A percentile compares a stretch with the other conserved stretches of the same genome.
Conservation (phyloP, 2,329 filamentous ascomycete species). For the Fusarium beomiforme region DNA sequence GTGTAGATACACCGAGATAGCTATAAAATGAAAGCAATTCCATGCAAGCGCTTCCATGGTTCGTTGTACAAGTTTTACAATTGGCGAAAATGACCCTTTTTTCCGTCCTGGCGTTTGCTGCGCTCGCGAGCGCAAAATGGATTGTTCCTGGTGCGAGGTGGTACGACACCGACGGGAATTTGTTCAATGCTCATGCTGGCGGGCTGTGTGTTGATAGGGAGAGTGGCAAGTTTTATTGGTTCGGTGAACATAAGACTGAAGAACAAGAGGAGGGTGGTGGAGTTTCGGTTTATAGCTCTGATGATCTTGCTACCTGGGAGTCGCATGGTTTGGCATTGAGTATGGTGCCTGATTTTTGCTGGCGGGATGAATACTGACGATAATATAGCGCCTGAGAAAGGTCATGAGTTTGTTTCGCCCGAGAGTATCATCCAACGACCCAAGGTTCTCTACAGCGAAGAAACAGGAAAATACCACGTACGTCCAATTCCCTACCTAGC, state of each 20-base stretch:
- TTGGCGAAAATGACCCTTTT: neutral
- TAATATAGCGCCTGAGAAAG: constrained; percentile 59
- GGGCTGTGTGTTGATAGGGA: constrained; percentile 62
- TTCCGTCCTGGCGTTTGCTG: constrained; percentile 20
- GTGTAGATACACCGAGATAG: constrained; percentile 14
- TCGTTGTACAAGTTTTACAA: neutral
- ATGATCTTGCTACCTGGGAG: constrained; percentile 69
- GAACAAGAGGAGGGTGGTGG: constrained; percentile 68
- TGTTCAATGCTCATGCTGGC: constrained; percentile 71
- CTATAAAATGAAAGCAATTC: constrained; percentile 9
- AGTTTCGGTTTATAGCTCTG: constrained; percentile 68
- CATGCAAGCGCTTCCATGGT: neutral
- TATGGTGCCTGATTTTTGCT: constrained; percentile 39
- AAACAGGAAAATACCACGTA: constrained; percentile 65
- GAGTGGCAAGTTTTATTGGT: constrained; percentile 67
- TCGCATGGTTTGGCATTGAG: constrained; percentile 65
- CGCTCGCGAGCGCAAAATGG: constrained; percentile 49
- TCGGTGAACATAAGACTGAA: constrained; percentile 69
- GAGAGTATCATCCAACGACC: constrained; percentile 69
- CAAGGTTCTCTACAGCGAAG: constrained; percentile 68
- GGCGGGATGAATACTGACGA: rapidly evolving
- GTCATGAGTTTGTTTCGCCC: constrained; percentile 64
- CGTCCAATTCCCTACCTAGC: neutral
- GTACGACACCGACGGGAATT: constrained; percentile 67
- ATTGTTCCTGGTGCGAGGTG: constrained; percentile 71